Evolutionary conservation across 192 early-diverging fungal genomes (phyloP), one percentile per base, ranked within the genome.

Genomic region (Linnemannia hyalina): DNA sequence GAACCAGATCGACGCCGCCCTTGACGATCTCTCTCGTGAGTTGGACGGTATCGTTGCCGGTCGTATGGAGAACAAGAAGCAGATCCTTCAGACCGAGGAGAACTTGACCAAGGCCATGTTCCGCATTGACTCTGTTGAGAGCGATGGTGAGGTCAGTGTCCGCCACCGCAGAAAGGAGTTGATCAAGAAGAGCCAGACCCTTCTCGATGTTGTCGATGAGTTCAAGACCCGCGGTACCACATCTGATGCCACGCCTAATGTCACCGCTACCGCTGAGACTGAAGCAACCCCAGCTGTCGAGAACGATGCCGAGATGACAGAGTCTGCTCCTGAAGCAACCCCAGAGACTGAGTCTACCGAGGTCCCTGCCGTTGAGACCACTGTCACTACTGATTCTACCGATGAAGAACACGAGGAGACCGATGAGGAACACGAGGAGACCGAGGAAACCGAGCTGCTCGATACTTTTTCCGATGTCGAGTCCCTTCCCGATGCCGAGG

Each of bases 21-120:
- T 86, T 15, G 75, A 86, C 13, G 71, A 69, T 29, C 78, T 86
- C 29, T 73, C 78, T 26, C 69, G 63, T 8, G 83, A 86, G 40
- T 52, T 86, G 57, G 47, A 86, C 29, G 15, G 73, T 26, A 54
- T 86, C 40, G 6, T 86, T 35, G 44, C 16, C 15, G 83, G 83
- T 16, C 70, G 73, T n/a, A 47, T 69, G 5, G 55, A 70, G 32
- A 80, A 38, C 69, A 84, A 84, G 82, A 80, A 78, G 55, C 38
- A 68, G 15, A 74, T 85, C n/a, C 42, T 85, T 0, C 9, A 70
- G 26, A 74, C 78, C 9, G 78, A 80, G 40, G 83, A 85, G 54
- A 80, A 76, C 47, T 29, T 85, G 41, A 80, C 74, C 57, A 79
- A 79, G 74, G 77, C 78, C 22, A 85, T 85, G 77, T 36, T 85